phyloP scores from a whole-genome alignment of 345 rosid species.

The Pistacia atlantica region DNA sequence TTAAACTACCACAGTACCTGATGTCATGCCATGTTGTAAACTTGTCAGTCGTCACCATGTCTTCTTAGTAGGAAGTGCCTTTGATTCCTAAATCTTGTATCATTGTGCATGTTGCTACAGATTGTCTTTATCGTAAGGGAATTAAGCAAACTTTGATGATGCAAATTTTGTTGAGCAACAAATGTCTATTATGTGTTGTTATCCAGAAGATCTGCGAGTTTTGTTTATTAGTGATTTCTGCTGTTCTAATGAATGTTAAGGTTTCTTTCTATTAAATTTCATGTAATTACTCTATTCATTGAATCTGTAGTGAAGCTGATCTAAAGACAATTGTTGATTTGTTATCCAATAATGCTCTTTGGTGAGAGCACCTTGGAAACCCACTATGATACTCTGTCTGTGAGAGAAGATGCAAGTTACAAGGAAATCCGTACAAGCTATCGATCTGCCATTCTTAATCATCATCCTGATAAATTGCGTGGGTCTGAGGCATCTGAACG shows the following conservation, averaged over 20 bases:
- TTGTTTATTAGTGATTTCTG: background rate
- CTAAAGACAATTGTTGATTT: background rate
- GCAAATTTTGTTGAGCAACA: background rate
- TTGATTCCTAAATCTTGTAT: background rate
- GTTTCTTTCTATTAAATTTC: background rate
- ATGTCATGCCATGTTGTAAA: background rate
- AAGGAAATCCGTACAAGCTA: constrained; percentile 72
- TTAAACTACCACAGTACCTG: background rate
- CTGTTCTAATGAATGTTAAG: background rate
- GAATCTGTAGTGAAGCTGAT: constrained; percentile 16
- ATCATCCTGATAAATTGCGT: constrained; percentile 72
- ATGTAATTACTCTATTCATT: background rate
- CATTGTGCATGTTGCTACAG: background rate
- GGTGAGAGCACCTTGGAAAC: constrained; percentile 49
- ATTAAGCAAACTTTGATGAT: background rate
- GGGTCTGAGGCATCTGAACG: constrained; percentile 13
- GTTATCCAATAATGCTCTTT: constrained; percentile 42
- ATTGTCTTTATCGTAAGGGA: background rate
- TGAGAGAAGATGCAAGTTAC: constrained; percentile 70
- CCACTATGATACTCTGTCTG: constrained; percentile 57
- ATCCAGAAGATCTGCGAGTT: background rate
- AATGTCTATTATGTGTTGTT: background rate
- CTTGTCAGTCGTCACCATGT: too few species aligned
- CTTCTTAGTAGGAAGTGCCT: background rate
- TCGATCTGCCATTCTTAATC: constrained; percentile 60